Percentiles rank a stretch among this genome's conserved stretches.
phyloP scores from a whole-genome alignment of 257 asterid genomes.

The Lavandula angustifolia region DNA sequence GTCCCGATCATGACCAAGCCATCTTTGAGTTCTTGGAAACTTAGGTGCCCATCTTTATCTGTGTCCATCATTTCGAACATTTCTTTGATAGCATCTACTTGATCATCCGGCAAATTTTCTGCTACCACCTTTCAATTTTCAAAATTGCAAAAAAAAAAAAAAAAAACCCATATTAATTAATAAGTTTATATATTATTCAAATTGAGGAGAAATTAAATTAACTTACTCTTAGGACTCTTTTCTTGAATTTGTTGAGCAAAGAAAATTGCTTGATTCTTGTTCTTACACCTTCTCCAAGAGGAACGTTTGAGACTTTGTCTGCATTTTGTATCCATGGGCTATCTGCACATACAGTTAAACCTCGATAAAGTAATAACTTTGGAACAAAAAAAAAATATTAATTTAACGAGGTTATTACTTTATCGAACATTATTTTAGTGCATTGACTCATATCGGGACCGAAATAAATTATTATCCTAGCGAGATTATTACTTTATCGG shows the following conservation, averaged over 20 bases:
- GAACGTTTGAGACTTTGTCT: constrained; percentile 56
- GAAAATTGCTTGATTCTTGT: constrained; percentile 80
- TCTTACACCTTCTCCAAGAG: constrained; percentile 71
- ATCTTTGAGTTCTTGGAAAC: constrained; percentile 70
- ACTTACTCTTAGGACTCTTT: constrained; percentile 76
- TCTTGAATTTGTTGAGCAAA: constrained; percentile 87
- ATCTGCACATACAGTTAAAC: constrained; percentile 40
- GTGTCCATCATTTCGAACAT: constrained; percentile 84
- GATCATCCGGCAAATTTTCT: constrained; percentile 66
- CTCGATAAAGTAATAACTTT: no score
- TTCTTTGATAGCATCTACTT: constrained; percentile 56
- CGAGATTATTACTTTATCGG: no score
- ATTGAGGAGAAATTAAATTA: neutral
- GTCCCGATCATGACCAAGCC: constrained; percentile 66
- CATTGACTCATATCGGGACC: no score
- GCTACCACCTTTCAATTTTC: constrained; percentile 63
- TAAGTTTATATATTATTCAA: neutral
- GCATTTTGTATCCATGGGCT: constrained; percentile 76
- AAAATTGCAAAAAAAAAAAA: neutral
- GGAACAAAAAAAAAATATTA: no score
- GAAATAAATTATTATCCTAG: no score
- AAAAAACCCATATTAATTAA: neutral
- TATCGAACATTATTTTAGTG: no score
- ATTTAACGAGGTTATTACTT: no score
- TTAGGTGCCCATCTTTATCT: constrained; percentile 69